Evolutionary conservation across 1,139 yeast genomes (phyloP).

Genomic region (Lodderomyces jiufengensis): DNA sequence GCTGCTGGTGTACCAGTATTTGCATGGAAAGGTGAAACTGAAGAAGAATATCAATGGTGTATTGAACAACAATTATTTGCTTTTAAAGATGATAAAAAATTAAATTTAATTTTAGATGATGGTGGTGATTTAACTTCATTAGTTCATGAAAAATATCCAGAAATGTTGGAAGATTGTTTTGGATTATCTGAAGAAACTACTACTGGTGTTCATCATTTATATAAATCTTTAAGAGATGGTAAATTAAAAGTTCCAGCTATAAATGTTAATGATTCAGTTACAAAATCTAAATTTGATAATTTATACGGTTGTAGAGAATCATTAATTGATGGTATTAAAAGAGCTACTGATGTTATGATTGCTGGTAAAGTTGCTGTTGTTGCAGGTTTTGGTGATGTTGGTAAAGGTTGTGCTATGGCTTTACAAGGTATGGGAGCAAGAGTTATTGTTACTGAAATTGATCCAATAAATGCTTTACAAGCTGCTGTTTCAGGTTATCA

Average conservation of each 20-base stretch:
- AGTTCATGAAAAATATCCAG: conserved; percentile 98
- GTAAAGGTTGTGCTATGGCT: conserved; percentile 99
- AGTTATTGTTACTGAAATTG: conserved; percentile 95
- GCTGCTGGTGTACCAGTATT: conserved; percentile 99
- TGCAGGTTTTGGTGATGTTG: conserved; percentile 99
- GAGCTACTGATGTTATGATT: conserved; percentile 99
- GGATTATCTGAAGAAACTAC: conserved; percentile 99
- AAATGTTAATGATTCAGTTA: conserved; percentile 98
- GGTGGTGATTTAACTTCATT: conserved; percentile 99
- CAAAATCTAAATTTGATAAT: conserved; percentile 99
- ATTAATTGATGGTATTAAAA: conserved; percentile 96
- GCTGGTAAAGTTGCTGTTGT: conserved; percentile 99
- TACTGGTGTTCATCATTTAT: conserved; percentile 99
- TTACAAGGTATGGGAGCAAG: conserved; percentile 99
- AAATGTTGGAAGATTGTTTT: conserved; percentile 90
- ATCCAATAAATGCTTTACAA: conserved; percentile 98
- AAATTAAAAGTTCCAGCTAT: conserved; percentile 97
- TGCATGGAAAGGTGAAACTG: conserved; percentile 99
- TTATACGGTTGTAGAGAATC: conserved; percentile 99
- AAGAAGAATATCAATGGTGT: conserved; percentile 99
- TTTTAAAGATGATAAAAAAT: conserved; percentile 93
- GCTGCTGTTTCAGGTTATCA: conserved; percentile 99
- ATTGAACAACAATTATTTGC: conserved; percentile 98
- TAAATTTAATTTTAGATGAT: conserved; percentile 97
- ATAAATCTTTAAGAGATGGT: conserved; percentile 91